Evolutionary conservation across 179 eudicot genomes (phyloP).

Genomic region (Corrigiola litoralis): DNA sequence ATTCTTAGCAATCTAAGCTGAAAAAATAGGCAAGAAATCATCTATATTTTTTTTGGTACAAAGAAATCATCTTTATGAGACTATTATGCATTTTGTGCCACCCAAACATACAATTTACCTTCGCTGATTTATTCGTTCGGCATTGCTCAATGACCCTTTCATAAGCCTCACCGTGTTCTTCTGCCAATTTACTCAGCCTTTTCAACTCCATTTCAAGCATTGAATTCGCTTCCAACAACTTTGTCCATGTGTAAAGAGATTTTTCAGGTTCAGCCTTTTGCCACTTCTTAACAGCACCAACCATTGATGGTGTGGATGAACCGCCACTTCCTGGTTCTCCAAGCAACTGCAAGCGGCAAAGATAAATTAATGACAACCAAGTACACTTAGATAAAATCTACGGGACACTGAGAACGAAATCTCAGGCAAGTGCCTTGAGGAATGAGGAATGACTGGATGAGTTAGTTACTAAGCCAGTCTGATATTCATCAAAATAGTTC

Average conservation of each 20-base stretch:
- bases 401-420: too few species aligned
- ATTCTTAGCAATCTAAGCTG: too few species aligned
- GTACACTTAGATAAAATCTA: too few species aligned
- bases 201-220: conserved; percentile 59
- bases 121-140: conserved; percentile 52
- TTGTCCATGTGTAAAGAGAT: conserved; percentile 59
- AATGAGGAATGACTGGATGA: too few species aligned
- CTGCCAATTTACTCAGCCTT: conserved; percentile 53
- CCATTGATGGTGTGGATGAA: conserved; percentile 99
- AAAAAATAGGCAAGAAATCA: too few species aligned
- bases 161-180: conserved; percentile 55
- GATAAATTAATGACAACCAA: not conserved
- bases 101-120: conserved; percentile 36
- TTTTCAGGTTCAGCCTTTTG: conserved; percentile 84
- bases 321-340: conserved; percentile 99
- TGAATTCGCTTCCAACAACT: conserved; percentile 69
- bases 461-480: too few species aligned
- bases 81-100: too few species aligned
- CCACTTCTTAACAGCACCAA: conserved; percentile 99
- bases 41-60: not conserved
- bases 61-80: not conserved
- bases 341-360: conserved; percentile 52
- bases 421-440: too few species aligned
- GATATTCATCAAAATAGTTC: too few species aligned
- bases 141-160: conserved; percentile 47